Base-by-base conservation (phyloP, 2,329 filamentous ascomycete species). In the Venturiaceae sp. region DNA sequence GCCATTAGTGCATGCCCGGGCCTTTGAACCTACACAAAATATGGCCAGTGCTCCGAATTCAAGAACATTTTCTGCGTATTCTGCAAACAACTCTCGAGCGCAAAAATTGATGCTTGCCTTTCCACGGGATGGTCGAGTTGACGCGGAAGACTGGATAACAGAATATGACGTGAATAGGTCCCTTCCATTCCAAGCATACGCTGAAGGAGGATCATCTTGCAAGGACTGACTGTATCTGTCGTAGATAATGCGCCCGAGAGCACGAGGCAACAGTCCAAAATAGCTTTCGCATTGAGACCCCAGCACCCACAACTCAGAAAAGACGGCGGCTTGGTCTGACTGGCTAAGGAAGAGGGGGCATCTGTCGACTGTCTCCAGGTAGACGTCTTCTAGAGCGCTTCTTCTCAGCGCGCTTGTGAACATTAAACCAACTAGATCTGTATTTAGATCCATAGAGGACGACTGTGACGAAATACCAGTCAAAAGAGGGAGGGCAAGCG, bases 101-200 rank as follows among this genome's bases (percentile, higher is more conserved):
- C n/a, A n/a, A n/a, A n/a, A n/a, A n/a, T n/a, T n/a, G n/a, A n/a
- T n/a, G n/a, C n/a, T n/a, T n/a, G n/a, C n/a, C n/a, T n/a, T n/a
- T n/a, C n/a, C n/a, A n/a, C n/a, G n/a, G n/a, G n/a, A n/a, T n/a
- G n/a, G n/a, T n/a, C n/a, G n/a, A n/a, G n/a, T n/a, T n/a, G n/a
- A 76, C 16, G 75, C 76, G 37, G 77, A 9, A 26, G 21, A 11
- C 16, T 50, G 14, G 9, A 19, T 11, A 11, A 11, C 9, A 9
- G 44, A 50, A 50, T 50, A 50, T 9, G 44, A 9, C 9, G 44
- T 50, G 44, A 26, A 19, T 19, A 23, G 9, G 44, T 50, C 16
- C 11, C 9, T 11, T 50, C 44, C 14, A 11, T 26, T 50, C 44
- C 23, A 16, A 11, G 44, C 16, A 19, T 9, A 11, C 11, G 44